Conservation (phyloP, 2,329 filamentous ascomycete genomes). For the Talaromyces marneffei region DNA sequence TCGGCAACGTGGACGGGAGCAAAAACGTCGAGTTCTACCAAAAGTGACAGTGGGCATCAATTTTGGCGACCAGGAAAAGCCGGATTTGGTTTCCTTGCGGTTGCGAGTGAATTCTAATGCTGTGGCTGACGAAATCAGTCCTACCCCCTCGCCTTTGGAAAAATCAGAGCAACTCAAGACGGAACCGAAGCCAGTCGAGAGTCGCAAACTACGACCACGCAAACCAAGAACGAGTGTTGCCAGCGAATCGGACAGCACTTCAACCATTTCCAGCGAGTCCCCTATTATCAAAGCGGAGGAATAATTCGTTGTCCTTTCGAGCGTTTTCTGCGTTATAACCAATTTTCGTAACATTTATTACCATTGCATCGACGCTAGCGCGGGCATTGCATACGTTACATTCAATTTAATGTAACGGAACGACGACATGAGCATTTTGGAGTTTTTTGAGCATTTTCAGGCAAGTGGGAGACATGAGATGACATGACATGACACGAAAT, state of each 20-base stretch:
- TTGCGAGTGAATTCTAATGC: conserved; percentile 28
- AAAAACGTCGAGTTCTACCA: conserved; percentile 30
- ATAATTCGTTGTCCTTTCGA: background rate
- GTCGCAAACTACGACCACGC: conserved; percentile 12
- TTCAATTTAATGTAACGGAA: background rate
- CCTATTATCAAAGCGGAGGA: background rate
- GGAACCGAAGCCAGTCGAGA: background rate
- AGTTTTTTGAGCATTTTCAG: conserved; percentile 14
- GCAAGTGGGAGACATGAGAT: background rate
- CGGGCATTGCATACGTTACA: conserved; percentile 3
- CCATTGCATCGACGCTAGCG: background rate
- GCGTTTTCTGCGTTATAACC: background rate
- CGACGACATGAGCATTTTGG: conserved; percentile 10
- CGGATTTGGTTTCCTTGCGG: conserved; percentile 35
- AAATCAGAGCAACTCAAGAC: background rate
- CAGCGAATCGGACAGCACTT: background rate
- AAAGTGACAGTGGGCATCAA: conserved; percentile 37
- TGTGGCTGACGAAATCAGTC: conserved; percentile 15
- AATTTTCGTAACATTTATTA: background rate
- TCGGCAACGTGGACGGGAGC: conserved; percentile 23
- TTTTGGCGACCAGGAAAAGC: conserved; percentile 31
- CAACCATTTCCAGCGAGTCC: background rate
- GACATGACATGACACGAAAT: background rate
- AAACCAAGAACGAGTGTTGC: background rate
- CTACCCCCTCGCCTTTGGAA: background rate